These are phyloP conservation scores for Xylaria sp. DNA, from an alignment of 2,329 filamentous ascomycete species.

Conservation along the genomic window DNA sequence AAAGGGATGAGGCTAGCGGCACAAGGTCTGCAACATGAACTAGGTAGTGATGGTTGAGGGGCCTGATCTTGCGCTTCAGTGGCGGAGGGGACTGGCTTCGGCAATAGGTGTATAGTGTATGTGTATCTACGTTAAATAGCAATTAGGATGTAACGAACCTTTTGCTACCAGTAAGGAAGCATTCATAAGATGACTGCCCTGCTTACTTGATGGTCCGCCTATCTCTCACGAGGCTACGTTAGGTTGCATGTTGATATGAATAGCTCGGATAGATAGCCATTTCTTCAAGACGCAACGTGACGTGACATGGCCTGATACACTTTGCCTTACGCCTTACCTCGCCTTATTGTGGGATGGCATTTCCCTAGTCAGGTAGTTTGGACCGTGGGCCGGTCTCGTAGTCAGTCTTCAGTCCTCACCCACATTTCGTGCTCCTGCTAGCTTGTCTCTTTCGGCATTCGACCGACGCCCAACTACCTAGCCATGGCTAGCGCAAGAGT, in stretches of 20 bases:
- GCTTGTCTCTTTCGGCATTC: slow-evolving; percentile 16
- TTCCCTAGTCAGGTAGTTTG: background rate
- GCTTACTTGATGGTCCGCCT: background rate
- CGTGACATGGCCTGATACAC: slow-evolving; percentile 4
- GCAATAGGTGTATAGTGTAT: background rate
- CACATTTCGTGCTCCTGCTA: background rate
- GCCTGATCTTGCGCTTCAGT: slow-evolving; percentile 1
- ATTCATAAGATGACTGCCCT: too few species aligned
- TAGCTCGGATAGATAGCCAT: background rate
- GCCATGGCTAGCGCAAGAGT: background rate
- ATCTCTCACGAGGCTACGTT: background rate
- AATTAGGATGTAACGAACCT: slow-evolving; percentile 23
- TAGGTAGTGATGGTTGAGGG: slow-evolving; percentile 17
- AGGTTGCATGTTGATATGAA: slow-evolving; percentile 13
- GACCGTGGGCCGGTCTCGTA: background rate
- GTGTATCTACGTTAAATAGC: background rate
- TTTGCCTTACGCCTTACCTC: slow-evolving; percentile 2
- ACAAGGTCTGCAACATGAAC: slow-evolving; percentile 13
- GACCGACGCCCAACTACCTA: slow-evolving; percentile 10
- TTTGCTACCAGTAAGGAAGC: background rate
- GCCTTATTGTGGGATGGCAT: background rate
- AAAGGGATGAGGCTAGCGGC: slow-evolving; percentile 31
- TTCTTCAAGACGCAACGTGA: slow-evolving; percentile 7
- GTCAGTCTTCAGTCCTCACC: background rate
- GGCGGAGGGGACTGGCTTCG: slow-evolving; percentile 20